Conservation (phyloP, 306 rosid genomes). For the Mimosa bimucronata region DNA sequence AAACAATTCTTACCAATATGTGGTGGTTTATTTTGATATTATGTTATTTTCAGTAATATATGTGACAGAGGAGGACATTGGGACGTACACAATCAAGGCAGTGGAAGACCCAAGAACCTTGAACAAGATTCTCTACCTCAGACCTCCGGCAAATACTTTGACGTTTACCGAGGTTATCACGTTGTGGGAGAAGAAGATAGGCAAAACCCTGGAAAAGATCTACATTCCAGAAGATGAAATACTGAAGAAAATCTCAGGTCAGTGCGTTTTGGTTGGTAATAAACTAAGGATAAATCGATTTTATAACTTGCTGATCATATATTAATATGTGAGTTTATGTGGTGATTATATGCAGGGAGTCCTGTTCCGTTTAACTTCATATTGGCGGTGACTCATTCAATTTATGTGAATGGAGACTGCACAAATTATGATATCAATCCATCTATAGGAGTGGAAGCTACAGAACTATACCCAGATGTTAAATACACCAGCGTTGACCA, state of each 20-base stretch:
- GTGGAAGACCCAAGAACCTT: conserved; percentile 35
- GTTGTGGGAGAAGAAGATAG: conserved; percentile 36
- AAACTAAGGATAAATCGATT: neutral
- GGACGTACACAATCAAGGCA: conserved; percentile 20
- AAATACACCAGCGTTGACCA: conserved; percentile 28
- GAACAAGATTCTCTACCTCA: conserved; percentile 26
- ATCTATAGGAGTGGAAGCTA: conserved; percentile 31
- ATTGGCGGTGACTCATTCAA: conserved; percentile 23
- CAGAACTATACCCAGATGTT: conserved; percentile 34
- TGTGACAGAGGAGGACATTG: conserved; percentile 31
- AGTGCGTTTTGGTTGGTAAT: neutral
- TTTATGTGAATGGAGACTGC: conserved; percentile 25
- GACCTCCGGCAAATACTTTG: conserved; percentile 13
- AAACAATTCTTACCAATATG: neutral
- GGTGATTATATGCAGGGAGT: conserved; percentile 14
- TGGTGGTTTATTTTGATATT: neutral
- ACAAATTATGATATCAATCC: conserved; percentile 25
- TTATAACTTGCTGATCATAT: neutral
- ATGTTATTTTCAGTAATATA: neutral
- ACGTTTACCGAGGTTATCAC: conserved; percentile 18
- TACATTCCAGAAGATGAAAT: conserved; percentile 31
- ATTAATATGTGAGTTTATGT: neutral
- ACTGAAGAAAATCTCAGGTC: conserved; percentile 33
- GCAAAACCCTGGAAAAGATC: conserved; percentile 13
- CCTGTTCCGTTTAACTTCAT: conserved; percentile 12